Evolutionary conservation across 441 rosid genomes (phyloP), one percentile per base, ranked within the genome.

Genomic region (Gossypium gossypioides): DNA sequence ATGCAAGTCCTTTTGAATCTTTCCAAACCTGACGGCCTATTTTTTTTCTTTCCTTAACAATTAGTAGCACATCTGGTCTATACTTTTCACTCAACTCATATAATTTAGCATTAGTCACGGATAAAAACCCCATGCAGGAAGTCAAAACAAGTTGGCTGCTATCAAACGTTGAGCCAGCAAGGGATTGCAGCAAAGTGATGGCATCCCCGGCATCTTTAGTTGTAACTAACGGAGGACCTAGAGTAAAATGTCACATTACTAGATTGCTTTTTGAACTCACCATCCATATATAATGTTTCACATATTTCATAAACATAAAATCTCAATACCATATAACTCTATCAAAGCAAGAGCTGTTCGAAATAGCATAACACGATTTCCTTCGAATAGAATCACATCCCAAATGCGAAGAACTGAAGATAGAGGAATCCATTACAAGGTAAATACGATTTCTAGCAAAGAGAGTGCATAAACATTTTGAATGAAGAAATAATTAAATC

Each of bases 381-480:
- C 95, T 81, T 89, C 92, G 66, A 85, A 87, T 16, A 89, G 83
- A 77, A 89, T 80, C 76, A 89, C 95, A 77, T 89, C 95, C 95
- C 95, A 89, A 76, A 89, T 83, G 80, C 95, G 84, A 76, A 89
- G 84, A 84, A 89, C 95, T 87, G 80, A 68, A 81, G 64, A 57
- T 16, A 70, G 59, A 72, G 57, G 48, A 74, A 68, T 65, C 57
- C 73, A 78, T 69, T 34, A 74, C 56, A 59, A 58, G 54, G 52
- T 29, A 66, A 59, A 32, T 48, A 72, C 19, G 8, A 18, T 15
- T 54, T 13, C n/a, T 21, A 55, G 27, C 52, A 40, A n/a, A 40
- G 40, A 40, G n/a, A 37, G 8, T 22, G 22, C 51, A 70, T 10
- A 18, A 52, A 48, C 50, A 12, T 9, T 68, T 68, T 68, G 16